These are phyloP conservation scores for Castanopsis chinensis DNA, from an alignment of 306 rosid species.

Conservation along the genomic window DNA sequence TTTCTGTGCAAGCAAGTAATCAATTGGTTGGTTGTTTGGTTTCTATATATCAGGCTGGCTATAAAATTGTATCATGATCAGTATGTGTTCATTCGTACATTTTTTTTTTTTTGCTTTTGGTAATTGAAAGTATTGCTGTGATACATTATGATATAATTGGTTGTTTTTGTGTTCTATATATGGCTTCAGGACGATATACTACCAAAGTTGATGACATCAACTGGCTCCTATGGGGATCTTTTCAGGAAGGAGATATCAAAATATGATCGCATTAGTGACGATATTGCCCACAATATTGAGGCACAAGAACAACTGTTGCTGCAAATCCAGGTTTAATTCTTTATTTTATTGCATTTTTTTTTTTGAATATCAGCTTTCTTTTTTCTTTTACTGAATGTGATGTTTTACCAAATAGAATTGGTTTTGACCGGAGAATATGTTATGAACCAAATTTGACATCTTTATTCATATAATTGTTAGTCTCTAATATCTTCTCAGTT, in stretches of 20 bases:
- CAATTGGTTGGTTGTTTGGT: constrained; percentile 8
- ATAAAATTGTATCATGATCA: background rate
- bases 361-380: background rate
- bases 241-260: constrained; percentile 90
- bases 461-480: constrained; percentile 18
- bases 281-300: constrained; percentile 84
- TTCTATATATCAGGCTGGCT: background rate
- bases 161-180: constrained; percentile 26
- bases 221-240: constrained; percentile 97
- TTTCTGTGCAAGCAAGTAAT: background rate
- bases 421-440: background rate
- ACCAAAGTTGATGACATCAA: constrained; percentile 97
- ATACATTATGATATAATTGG: constrained; percentile 1
- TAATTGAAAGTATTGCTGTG: constrained; percentile 15
- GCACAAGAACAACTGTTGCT: constrained; percentile 90
- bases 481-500: background rate
- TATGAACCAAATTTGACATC: background rate
- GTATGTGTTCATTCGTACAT: background rate
- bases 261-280: constrained; percentile 84
- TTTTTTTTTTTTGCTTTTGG: background rate
- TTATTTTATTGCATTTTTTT: background rate
- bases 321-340: constrained; percentile 78
- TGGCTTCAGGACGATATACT: constrained; percentile 90
- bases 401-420: background rate
- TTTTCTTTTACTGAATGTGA: background rate